Evolutionary conservation across 257 asterid genomes (phyloP).

Genomic region (Orobanche coerulescens): DNA sequence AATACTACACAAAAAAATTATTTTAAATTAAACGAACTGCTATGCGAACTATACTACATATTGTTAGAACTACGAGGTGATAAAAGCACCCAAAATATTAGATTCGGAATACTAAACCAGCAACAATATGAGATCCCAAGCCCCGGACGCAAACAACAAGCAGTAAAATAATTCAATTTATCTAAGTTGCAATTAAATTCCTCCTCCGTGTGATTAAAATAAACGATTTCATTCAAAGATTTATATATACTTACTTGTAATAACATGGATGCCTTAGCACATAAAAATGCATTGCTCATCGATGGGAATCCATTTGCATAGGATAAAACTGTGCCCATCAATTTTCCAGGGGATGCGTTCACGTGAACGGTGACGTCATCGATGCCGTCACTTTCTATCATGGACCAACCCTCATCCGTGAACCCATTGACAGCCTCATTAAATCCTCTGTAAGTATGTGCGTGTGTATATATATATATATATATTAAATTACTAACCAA

Average conservation of each 20-base stretch:
- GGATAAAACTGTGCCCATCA: constrained; percentile 58
- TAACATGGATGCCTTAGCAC: constrained; percentile 96
- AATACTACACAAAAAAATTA: too few relatives aligned
- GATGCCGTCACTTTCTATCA: constrained; percentile 75
- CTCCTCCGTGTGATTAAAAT: not conserved
- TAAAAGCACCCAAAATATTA: not conserved
- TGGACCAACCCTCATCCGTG: constrained; percentile 92
- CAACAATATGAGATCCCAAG: not conserved
- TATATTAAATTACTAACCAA: not conserved
- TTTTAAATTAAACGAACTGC: too few relatives aligned
- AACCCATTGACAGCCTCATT: constrained; percentile 96
- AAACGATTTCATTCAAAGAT: not conserved
- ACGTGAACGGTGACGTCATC: constrained; percentile 92
- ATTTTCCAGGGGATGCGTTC: constrained; percentile 68
- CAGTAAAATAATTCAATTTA: not conserved
- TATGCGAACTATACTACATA: too few relatives aligned
- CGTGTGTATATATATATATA: not conserved
- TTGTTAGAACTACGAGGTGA: not conserved
- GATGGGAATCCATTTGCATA: constrained; percentile 74
- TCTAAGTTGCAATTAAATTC: not conserved
- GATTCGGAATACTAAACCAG: not conserved
- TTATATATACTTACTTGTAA: constrained; percentile 49
- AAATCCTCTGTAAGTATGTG: constrained; percentile 58
- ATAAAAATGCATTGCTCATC: constrained; percentile 63
- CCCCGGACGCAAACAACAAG: not conserved